These are phyloP conservation scores for Heterobasidion occidentale DNA, from an alignment of 1,284 basidiomycete genomes.

Conservation along the genomic window DNA sequence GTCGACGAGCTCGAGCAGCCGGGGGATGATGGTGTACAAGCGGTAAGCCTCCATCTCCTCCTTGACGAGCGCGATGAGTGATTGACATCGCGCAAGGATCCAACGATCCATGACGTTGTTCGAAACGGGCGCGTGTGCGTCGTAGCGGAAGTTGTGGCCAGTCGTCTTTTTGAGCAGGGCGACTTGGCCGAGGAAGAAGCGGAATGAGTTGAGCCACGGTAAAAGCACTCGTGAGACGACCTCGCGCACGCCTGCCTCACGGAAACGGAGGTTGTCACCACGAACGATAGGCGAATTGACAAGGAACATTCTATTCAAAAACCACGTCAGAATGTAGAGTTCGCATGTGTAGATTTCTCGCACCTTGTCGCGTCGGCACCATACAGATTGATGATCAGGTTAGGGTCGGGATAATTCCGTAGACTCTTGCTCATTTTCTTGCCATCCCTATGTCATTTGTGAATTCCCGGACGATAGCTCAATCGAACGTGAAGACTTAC, in stretches of 20 bases:
- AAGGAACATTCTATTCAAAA: conserved; percentile 75
- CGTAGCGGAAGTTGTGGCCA: conserved; percentile 79
- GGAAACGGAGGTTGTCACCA: conserved; percentile 96
- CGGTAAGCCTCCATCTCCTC: conserved; percentile 97
- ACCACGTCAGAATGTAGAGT: background rate
- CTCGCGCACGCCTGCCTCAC: conserved; percentile 96
- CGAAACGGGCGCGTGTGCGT: conserved; percentile 79
- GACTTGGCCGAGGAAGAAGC: conserved; percentile 98
- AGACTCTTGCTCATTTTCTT: conserved; percentile 99
- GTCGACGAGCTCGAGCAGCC: conserved; percentile 86
- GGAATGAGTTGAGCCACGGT: conserved; percentile 99
- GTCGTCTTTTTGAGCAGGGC: conserved; percentile 82
- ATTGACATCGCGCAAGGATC: conserved; percentile 97
- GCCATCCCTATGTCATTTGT: conserved; percentile 60
- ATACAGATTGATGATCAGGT: conserved; percentile 83
- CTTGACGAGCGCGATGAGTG: conserved; percentile 86
- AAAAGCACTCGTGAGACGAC: conserved; percentile 92
- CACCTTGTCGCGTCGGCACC: conserved; percentile 94
- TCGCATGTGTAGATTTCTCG: conserved; percentile 4
- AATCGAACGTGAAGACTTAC: conserved; percentile 35
- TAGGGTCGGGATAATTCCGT: conserved; percentile 98
- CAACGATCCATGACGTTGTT: conserved; percentile 98
- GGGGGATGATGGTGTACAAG: conserved; percentile 97
- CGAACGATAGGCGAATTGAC: conserved; percentile 99
- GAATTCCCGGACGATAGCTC: background rate